These are phyloP conservation scores for Gamsiella multidivaricata DNA, from an alignment of 192 early-diverging fungal genomes.

Conservation along the genomic window DNA sequence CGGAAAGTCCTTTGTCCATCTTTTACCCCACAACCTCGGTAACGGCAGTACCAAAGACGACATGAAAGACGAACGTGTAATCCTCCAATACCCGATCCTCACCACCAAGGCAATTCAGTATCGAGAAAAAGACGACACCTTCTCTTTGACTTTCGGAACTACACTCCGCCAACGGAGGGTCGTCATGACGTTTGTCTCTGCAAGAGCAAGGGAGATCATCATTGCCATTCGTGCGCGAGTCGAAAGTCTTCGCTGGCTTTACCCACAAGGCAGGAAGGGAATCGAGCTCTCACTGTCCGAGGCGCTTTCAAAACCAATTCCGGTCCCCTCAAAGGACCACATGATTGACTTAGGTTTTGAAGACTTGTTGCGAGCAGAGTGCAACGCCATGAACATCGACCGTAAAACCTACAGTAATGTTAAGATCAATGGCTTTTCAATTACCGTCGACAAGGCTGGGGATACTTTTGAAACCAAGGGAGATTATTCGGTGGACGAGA, in stretches of 20 bases:
- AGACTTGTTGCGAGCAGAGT: slow-evolving; percentile 48
- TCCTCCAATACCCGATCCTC: slow-evolving; percentile 47
- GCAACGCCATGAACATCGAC: slow-evolving; percentile 46
- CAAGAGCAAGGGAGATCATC: slow-evolving; percentile 46
- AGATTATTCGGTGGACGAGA: slow-evolving; percentile 48
- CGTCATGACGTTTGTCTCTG: slow-evolving; percentile 43
- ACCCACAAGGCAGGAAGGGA: slow-evolving; percentile 42
- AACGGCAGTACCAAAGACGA: slow-evolving; percentile 51
- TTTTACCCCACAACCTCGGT: slow-evolving; percentile 48
- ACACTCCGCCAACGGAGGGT: slow-evolving; percentile 43
- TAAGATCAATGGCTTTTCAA: slow-evolving; percentile 17
- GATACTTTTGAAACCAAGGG: slow-evolving; percentile 6
- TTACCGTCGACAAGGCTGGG: slow-evolving; percentile 20
- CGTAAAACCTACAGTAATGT: slow-evolving; percentile 34
- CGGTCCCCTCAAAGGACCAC: slow-evolving; percentile 45
- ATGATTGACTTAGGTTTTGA: slow-evolving; percentile 42
- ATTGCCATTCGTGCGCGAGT: slow-evolving; percentile 46
- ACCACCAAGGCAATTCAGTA: slow-evolving; percentile 32
- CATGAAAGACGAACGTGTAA: slow-evolving; percentile 46
- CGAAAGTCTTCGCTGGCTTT: slow-evolving; percentile 50
- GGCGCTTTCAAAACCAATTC: slow-evolving; percentile 24
- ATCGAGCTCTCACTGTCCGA: slow-evolving; percentile 42
- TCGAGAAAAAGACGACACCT: slow-evolving; percentile 34
- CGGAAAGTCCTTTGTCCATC: slow-evolving; percentile 40
- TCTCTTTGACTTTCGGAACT: slow-evolving; percentile 42